Evolutionary conservation across 179 eudicot species (phyloP), one percentile per base, ranked within the genome.

Genomic region (Silene vulgaris): DNA sequence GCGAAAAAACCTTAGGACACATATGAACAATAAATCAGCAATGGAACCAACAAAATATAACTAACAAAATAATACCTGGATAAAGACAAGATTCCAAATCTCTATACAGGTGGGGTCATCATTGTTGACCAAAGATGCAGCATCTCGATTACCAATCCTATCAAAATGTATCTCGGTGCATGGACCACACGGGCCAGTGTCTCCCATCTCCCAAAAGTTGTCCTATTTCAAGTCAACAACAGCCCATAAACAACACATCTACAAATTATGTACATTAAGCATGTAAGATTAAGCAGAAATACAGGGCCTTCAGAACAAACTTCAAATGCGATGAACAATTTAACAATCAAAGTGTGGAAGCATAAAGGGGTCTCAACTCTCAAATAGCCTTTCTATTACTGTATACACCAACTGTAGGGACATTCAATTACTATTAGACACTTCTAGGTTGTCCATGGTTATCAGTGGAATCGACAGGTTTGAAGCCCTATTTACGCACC

Each of bases 201-300:
- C 99, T 43, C 99, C 99, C 99, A 95, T 95, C 87, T 95, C 99
- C 99, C 99, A 95, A 69, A 95, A 95, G 83, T 95, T 95, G 82
- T 95, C 99, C 99, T 95, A 67, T 56, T 73, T 66, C 67, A 72
- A 69, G 77, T 59, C 28, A 75, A 63, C 45, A 81, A 26, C 17
- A 75, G 32, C 60, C 48, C 30, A 57, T 4, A 48, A 17, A 32
- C 11, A 17, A 40, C 12, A 8, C 48, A 67, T 48, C 7, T 67
- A 67, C 43, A 48, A 54, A 43, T 32, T 28, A n/a, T 45, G 14
- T 12, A 26, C 29, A 50, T 28, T 59, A 50, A 32, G 20, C 32
- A 61, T 48, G 56, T 48, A 28, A 30, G 57, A 28, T 20, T 37
- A 62, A 13, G 63, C 77, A 60, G 28, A 26, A 17, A 54, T 12